Conservation (phyloP, 257 asterid genomes). For the Solanum bukasovii region DNA sequence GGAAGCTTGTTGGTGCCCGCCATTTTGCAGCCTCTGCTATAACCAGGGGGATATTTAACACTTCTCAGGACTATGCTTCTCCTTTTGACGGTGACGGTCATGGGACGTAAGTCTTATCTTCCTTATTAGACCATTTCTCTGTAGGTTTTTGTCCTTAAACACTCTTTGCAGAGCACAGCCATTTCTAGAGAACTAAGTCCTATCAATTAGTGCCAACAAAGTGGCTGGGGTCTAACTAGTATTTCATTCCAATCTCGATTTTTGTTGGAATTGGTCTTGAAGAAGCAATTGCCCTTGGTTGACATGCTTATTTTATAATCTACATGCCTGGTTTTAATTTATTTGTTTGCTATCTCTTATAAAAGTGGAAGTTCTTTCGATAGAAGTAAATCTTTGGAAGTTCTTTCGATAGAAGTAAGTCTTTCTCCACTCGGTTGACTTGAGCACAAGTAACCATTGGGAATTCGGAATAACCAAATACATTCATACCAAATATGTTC, state of each 20-base stretch:
- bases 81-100: constrained; percentile 97
- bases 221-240: background rate
- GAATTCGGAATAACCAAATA: background rate
- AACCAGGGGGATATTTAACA: constrained; percentile 93
- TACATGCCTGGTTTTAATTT: background rate
- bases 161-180: background rate
- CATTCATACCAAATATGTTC: background rate
- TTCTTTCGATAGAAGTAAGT: background rate
- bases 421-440: background rate
- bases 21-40: constrained; percentile 99
- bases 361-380: background rate
- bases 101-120: constrained; percentile 71
- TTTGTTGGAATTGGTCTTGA: background rate
- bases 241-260: background rate
- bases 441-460: background rate
- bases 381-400: background rate
- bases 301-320: background rate
- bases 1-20: constrained; percentile 95
- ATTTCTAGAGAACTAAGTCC: background rate
- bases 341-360: background rate
- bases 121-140: background rate
- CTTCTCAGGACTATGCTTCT: constrained; percentile 91
- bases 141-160: background rate
- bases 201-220: background rate
- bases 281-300: background rate